phyloP scores from a whole-genome alignment of 2,329 filamentous ascomycete genomes.

The Scedosporium aurantiacum region DNA sequence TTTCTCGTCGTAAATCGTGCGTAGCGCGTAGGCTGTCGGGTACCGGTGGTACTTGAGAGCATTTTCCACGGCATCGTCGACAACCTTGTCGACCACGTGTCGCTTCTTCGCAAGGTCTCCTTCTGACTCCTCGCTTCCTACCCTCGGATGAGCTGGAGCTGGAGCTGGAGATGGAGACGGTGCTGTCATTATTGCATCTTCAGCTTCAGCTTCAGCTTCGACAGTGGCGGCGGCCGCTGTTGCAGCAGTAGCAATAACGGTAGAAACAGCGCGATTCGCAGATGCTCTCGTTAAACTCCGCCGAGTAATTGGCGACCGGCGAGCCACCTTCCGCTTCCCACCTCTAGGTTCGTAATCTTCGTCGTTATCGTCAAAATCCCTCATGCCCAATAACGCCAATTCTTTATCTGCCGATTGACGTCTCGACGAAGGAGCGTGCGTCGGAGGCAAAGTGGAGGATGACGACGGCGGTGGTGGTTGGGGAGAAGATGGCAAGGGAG shows the following conservation, averaged over 20 bases:
- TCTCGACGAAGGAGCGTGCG: not conserved
- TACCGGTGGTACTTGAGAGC: conserved; percentile 46
- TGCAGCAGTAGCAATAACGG: conserved; percentile 8
- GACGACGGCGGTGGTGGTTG: conserved; percentile 9
- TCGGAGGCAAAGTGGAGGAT: not conserved
- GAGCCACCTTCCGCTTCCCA: not conserved
- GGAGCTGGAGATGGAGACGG: too few relatives aligned
- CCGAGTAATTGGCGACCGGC: conserved; percentile 7
- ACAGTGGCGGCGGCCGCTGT: conserved; percentile 10
- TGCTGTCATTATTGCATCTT: too few relatives aligned
- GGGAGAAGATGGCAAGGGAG: conserved; percentile 6
- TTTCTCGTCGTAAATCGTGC: conserved; percentile 46
- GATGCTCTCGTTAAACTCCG: conserved; percentile 10
- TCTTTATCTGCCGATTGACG: not conserved
- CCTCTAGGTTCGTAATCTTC: conserved; percentile 5
- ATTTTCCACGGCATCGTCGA: conserved; percentile 47
- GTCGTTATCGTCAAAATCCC: not conserved
- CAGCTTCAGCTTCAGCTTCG: conserved; percentile 4
- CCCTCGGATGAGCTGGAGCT: not conserved
- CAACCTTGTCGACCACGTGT: conserved; percentile 36
- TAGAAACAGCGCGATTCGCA: not conserved
- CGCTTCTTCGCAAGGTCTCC: conserved; percentile 21
- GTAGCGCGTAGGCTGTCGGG: conserved; percentile 51
- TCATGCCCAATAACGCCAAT: not conserved
- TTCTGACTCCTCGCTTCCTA: conserved; percentile 6